Conservation (phyloP, 148 eudicot species). For the Vaccinium macrocarpon region DNA sequence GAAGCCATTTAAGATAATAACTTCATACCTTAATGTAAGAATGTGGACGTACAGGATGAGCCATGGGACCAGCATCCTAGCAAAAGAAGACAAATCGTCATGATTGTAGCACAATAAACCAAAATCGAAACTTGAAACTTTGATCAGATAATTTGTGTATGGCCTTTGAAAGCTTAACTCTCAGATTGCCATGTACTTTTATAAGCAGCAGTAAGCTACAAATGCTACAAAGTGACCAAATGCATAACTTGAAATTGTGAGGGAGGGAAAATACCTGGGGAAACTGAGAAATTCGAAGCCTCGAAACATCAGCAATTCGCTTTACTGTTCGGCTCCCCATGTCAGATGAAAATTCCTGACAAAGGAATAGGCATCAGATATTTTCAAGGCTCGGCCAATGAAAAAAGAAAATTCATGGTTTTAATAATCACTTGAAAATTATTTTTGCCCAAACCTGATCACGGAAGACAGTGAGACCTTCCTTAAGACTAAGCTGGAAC, state of each 20-base stretch:
- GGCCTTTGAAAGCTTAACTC: neutral
- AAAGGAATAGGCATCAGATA: slow-evolving; percentile 7
- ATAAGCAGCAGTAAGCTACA: neutral
- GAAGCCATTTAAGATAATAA: neutral
- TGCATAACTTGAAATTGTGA: neutral
- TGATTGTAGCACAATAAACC: slow-evolving; percentile 10
- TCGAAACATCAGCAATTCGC: slow-evolving; percentile 93
- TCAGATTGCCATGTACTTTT: neutral
- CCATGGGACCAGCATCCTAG: slow-evolving; percentile 99
- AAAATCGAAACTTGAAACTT: neutral
- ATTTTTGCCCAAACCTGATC: slow-evolving; percentile 62
- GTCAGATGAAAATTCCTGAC: slow-evolving; percentile 97
- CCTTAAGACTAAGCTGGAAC: slow-evolving; percentile 99
- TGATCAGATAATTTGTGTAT: neutral
- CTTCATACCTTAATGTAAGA: slow-evolving; percentile 82
- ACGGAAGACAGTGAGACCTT: slow-evolving; percentile 98
- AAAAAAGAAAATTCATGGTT: neutral
- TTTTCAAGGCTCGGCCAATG: neutral
- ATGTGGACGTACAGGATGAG: slow-evolving; percentile 98
- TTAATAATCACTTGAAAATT: slow-evolving; percentile 11
- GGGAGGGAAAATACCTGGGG: slow-evolving; percentile 64
- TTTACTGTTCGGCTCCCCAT: slow-evolving; percentile 97
- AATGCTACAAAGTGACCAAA: neutral
- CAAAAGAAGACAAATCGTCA: slow-evolving; percentile 22
- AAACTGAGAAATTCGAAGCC: slow-evolving; percentile 80